Percentiles rank a stretch among this genome's conserved stretches.
These are phyloP conservation scores for Pichia terricola DNA, from an alignment of 1,139 yeast species.

Conservation along the genomic window DNA sequence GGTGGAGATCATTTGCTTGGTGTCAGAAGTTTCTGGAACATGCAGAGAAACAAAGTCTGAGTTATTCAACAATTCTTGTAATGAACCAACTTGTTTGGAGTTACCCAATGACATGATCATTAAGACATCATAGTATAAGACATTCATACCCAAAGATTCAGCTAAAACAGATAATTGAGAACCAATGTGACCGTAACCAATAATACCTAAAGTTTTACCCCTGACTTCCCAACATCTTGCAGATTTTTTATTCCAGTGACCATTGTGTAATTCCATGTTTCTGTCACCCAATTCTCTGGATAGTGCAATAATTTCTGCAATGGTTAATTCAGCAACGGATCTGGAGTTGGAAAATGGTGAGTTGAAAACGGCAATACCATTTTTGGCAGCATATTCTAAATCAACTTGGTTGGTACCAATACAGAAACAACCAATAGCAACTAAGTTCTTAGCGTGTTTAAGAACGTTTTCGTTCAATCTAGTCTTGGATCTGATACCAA, in stretches of 20 bases:
- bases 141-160: slow-evolving; percentile 97
- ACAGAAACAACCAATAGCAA: slow-evolving; percentile 92
- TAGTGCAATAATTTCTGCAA: slow-evolving; percentile 86
- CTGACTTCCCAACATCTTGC: slow-evolving; percentile 98
- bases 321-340: slow-evolving; percentile 96
- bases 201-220: slow-evolving; percentile 94
- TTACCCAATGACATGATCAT: slow-evolving; percentile 97
- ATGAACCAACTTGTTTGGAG: slow-evolving; percentile 82
- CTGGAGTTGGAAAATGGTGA: slow-evolving; percentile 98
- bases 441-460: slow-evolving; percentile 79
- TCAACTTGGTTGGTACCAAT: slow-evolving; percentile 98
- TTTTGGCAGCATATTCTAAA: slow-evolving; percentile 80
- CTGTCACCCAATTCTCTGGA: slow-evolving; percentile 98
- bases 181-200: slow-evolving; percentile 98
- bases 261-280: slow-evolving; percentile 91
- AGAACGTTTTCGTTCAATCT: slow-evolving; percentile 72
- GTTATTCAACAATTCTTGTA: slow-evolving; percentile 68
- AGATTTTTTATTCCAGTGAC: slow-evolving; percentile 96
- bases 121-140: slow-evolving; percentile 79
- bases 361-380: slow-evolving; percentile 94
- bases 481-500: slow-evolving; percentile 97
- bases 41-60: slow-evolving; percentile 90
- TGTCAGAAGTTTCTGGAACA: slow-evolving; percentile 91
- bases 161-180: slow-evolving; percentile 94
- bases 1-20: slow-evolving; percentile 79